Base-by-base conservation (phyloP, 495 filamentous ascomycete species). In the Daldinia decipiens region DNA sequence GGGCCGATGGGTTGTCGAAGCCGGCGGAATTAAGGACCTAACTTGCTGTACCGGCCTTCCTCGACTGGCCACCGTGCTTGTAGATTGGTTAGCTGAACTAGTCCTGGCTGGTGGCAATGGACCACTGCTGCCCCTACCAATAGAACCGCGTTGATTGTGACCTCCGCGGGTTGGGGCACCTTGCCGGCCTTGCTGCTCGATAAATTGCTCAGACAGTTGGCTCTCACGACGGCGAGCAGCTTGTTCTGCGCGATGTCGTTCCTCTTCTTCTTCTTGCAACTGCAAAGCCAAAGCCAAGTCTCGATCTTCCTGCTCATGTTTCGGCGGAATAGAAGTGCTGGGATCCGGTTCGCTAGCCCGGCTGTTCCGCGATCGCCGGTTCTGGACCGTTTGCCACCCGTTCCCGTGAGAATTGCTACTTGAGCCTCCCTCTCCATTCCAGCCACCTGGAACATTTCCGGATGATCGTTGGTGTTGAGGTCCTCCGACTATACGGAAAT, bases 231-330 rank as follows among this genome's bases (percentile, higher is more conserved):
- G 78, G 7, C 84, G 82, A 11, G 83, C 79, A 7, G 81, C 82
- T 59, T 85, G 76, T 52, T 84, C 84, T 5, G 67, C 55, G 8
- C 87, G 84, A 59, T 91, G 85, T 1, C 85, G 84, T 74, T 91
- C 87, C 70, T 94, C 89, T 70, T 94, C 92, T 74, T 95, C 92
- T 70, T 95, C 92, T 76, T 95, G 92, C 3, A 94, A 83, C 78
- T 93, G 92, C 24, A 95, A 81, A 1, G 92, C 92, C 5, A 94
- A 80, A 0, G 92, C 92, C 3, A 95, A 80, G 66, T 95, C 92
- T 56, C 90, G 87, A 75, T 95, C 92, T 83, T 92, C 89, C 74
- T 92, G 89, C 73, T 92, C 89, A 29, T 76, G 73, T 32, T 70
- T 78, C 5, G 83, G 79, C 15, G 79, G 79, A 31, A 76, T 54